Evolutionary conservation across 2,329 filamentous ascomycete species (phyloP).

Genomic region (Hawksworthiomyces lignivorus): DNA sequence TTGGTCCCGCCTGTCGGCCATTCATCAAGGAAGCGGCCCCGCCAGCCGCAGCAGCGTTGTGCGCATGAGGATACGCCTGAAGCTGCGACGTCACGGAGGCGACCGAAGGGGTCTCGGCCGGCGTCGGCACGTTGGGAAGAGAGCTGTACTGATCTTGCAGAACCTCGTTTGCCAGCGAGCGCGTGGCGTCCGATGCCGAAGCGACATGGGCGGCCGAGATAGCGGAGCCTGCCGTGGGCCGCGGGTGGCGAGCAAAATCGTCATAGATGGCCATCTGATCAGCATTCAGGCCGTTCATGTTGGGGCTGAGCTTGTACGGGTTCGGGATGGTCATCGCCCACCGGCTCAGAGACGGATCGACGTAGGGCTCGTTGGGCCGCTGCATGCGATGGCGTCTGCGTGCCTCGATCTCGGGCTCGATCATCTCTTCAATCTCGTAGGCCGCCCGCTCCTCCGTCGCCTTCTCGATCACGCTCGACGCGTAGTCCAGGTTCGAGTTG

Average conservation of each 20-base stretch:
- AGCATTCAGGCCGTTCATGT: conserved; percentile 63
- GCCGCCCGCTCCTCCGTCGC: conserved; percentile 90
- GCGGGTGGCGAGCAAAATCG: conserved; percentile 83
- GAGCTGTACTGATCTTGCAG: conserved; percentile 54
- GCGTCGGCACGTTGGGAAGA: conserved; percentile 50
- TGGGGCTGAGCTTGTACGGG: conserved; percentile 78
- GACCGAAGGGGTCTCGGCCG: conserved; percentile 51
- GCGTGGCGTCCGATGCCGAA: conserved; percentile 52
- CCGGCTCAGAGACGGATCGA: conserved; percentile 71
- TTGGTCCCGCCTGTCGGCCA: conserved; percentile 39
- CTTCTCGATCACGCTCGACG: conserved; percentile 89
- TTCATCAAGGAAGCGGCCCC: conserved; percentile 32
- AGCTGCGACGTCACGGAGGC: conserved; percentile 46
- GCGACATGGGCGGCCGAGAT: conserved; percentile 47
- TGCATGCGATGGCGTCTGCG: conserved; percentile 68
- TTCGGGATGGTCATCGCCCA: conserved; percentile 94
- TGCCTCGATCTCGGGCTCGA: conserved; percentile 70
- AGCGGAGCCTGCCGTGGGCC: conserved; percentile 24
- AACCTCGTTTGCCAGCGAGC: conserved; percentile 56
- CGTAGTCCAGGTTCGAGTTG: conserved; percentile 91
- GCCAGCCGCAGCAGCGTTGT: conserved; percentile 21
- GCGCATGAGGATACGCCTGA: conserved; percentile 48
- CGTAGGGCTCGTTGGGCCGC: conserved; percentile 75
- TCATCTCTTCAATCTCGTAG: conserved; percentile 89
- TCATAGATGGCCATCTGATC: conserved; percentile 96